phyloP scores from a whole-genome alignment of 2,329 filamentous ascomycete species.

The Claviceps sp. region DNA sequence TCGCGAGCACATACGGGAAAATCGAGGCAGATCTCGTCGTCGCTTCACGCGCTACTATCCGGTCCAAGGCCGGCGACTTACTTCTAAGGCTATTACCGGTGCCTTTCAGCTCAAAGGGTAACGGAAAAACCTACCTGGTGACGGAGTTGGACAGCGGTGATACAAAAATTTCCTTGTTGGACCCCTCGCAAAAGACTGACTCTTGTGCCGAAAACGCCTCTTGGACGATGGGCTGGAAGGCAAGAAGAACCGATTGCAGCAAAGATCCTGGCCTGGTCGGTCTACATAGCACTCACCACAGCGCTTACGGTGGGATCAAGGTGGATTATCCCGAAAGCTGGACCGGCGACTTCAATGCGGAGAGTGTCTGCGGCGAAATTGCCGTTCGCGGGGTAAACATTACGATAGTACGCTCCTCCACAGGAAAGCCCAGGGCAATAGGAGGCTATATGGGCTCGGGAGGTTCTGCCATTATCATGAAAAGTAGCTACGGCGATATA shows the following conservation, averaged over 20 bases:
- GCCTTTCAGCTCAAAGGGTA: slow-evolving; percentile 25
- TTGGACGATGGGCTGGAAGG: no score
- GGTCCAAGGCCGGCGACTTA: slow-evolving; percentile 28
- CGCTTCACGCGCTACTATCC: slow-evolving; percentile 21
- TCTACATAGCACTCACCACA: slow-evolving; percentile 28
- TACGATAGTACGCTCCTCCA: slow-evolving; percentile 19
- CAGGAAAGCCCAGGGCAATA: slow-evolving; percentile 18
- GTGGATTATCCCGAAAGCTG: slow-evolving; percentile 35
- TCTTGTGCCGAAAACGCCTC: no score
- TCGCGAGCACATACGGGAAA: not conserved
- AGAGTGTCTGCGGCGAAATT: slow-evolving; percentile 28
- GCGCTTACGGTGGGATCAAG: slow-evolving; percentile 29
- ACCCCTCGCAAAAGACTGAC: slow-evolving; percentile 4
- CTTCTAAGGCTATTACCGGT: slow-evolving; percentile 22
- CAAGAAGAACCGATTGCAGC: no score
- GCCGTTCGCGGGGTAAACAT: slow-evolving; percentile 29
- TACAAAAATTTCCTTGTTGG: slow-evolving; percentile 17
- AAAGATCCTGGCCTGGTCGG: slow-evolving; percentile 15
- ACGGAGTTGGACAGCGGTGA: slow-evolving; percentile 32
- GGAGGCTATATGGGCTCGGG: slow-evolving; percentile 29
- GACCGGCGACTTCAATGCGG: slow-evolving; percentile 30
- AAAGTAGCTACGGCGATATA: slow-evolving; percentile 19
- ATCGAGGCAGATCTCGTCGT: slow-evolving; percentile 24
- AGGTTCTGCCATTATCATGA: slow-evolving; percentile 18
- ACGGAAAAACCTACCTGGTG: slow-evolving; percentile 14